These are phyloP conservation scores for Eleusine indica DNA, from an alignment of 176 grass and related monocot species.

Conservation along the genomic window DNA sequence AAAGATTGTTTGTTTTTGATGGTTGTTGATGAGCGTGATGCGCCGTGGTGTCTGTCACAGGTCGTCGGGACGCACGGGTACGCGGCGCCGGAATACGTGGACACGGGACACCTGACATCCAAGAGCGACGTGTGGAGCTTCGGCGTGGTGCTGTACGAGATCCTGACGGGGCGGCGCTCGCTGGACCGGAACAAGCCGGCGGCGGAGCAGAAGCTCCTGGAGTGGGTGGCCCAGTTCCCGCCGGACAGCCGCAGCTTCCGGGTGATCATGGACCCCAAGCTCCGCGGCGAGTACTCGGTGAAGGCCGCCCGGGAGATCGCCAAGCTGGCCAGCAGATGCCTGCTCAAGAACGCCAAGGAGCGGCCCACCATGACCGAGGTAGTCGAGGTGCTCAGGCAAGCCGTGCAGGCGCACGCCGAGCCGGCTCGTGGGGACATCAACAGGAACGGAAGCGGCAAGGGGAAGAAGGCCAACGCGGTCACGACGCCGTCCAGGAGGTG, in stretches of 20 bases:
- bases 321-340: slow-evolving; percentile 77
- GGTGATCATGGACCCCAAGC: slow-evolving; percentile 87
- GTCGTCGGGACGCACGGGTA: slow-evolving; percentile 91
- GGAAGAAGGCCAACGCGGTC: slow-evolving; percentile 26
- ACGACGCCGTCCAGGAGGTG: slow-evolving; percentile 23
- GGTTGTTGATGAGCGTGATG: not conserved
- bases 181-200: slow-evolving; percentile 67
- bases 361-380: slow-evolving; percentile 78
- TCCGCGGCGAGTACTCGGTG: slow-evolving; percentile 69
- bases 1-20: not conserved
- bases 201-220: slow-evolving; percentile 81
- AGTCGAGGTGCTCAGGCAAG: slow-evolving; percentile 59
- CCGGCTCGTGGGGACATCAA: not conserved
- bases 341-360: slow-evolving; percentile 75
- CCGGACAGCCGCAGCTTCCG: slow-evolving; percentile 75
- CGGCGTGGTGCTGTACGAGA: slow-evolving; percentile 91
- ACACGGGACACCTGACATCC: slow-evolving; percentile 72
- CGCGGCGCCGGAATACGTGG: slow-evolving; percentile 92
- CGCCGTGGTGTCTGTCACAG: slow-evolving; percentile 37
- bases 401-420: slow-evolving; percentile 50
- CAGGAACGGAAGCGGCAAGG: not conserved
- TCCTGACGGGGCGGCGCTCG: slow-evolving; percentile 80
- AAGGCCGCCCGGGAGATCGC: slow-evolving; percentile 74
- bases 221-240: slow-evolving; percentile 81
- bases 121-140: slow-evolving; percentile 98